Evolutionary conservation across 2,329 filamentous ascomycete genomes (phyloP), one percentile per base, ranked within the genome.

Genomic region (Cryphonectria nitschkei): DNA sequence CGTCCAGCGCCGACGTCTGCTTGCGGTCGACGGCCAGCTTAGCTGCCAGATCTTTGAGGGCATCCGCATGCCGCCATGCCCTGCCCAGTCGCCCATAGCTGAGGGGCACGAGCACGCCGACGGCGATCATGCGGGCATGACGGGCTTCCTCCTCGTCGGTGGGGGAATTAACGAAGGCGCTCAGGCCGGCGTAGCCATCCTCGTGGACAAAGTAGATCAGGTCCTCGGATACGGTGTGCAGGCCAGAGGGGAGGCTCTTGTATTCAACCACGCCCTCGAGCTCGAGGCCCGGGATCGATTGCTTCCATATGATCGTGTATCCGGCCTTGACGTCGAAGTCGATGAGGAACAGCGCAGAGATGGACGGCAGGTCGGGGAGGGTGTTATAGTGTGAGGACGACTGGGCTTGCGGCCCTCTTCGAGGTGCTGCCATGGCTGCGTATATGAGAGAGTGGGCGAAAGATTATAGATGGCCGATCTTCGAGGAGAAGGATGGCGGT

Each of bases 171-270:
- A 96, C 85, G 79, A 98, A 99, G 39, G 95, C 94, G 82, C 94
- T 97, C 75, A 98, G 86, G 39, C 96, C 96, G 6, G 94, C 95
- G 82, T 94, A 91, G 62, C 89, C 86, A 64, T 88, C 84, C 72
- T 89, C 91, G 78, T 98, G 94, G 60, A 97, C 90, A 80, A 98
- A 99, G 84, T 98, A 99, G 77, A 94, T 93, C 67, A 98, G 85
- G 80, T 99, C 96, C 75, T 95, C 90, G 43, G 91, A 85, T 29
- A 98, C 93, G 70, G 93, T 92, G 82, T 99, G 96, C 65, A 98
- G 82, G 34, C 96, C 96, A 0, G 95, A 98, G 2, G 96, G 96
- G 63, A 99, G 87, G 73, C 94, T 97, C 82, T 98, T 98, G 87
- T 94, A 99, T 82, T 99, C 96, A 77, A 98, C 94, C 34, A 92